These are phyloP conservation scores for Cercospora sp. DNA, from an alignment of 2,329 filamentous ascomycete genomes.

Conservation along the genomic window DNA sequence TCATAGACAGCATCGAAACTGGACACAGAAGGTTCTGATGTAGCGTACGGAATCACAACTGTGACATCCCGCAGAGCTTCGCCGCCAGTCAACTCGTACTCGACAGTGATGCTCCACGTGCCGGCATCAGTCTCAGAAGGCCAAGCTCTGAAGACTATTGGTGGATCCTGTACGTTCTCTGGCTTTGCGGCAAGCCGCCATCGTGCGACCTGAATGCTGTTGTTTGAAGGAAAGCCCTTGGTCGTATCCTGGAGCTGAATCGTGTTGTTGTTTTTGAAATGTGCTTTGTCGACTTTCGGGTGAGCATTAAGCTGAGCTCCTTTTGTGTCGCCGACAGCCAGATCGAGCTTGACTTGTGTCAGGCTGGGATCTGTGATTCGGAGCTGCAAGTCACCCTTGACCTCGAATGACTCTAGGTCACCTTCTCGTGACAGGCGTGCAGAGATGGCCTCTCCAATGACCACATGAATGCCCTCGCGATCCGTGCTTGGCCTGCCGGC, in stretches of 20 bases:
- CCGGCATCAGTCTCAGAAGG: slow-evolving; percentile 81
- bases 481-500: slow-evolving; percentile 67
- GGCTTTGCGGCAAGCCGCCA: slow-evolving; percentile 84
- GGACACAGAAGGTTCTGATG: slow-evolving; percentile 81
- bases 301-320: slow-evolving; percentile 93
- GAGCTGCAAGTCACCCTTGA: slow-evolving; percentile 89
- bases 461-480: slow-evolving; percentile 82
- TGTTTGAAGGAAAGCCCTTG: slow-evolving; percentile 92
- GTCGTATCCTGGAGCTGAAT: slow-evolving; percentile 88
- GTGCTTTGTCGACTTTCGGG: slow-evolving; percentile 87
- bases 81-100: slow-evolving; percentile 87
- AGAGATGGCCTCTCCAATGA: slow-evolving; percentile 84
- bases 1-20: slow-evolving; percentile 95
- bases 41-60: slow-evolving; percentile 82
- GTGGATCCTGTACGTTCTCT: slow-evolving; percentile 77
- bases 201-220: slow-evolving; percentile 85
- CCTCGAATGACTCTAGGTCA: slow-evolving; percentile 77
- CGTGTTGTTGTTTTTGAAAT: slow-evolving; percentile 77
- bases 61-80: slow-evolving; percentile 79
- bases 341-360: slow-evolving; percentile 85
- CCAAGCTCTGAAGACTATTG: slow-evolving; percentile 97
- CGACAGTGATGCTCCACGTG: slow-evolving; percentile 86
- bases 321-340: slow-evolving; percentile 73
- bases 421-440: slow-evolving; percentile 89
- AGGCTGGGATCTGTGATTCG: slow-evolving; percentile 85